Evolutionary conservation across 108 stramenopile species (phyloP), one percentile per base, ranked within the genome.

Genomic region (Bacterosira constricta): DNA sequence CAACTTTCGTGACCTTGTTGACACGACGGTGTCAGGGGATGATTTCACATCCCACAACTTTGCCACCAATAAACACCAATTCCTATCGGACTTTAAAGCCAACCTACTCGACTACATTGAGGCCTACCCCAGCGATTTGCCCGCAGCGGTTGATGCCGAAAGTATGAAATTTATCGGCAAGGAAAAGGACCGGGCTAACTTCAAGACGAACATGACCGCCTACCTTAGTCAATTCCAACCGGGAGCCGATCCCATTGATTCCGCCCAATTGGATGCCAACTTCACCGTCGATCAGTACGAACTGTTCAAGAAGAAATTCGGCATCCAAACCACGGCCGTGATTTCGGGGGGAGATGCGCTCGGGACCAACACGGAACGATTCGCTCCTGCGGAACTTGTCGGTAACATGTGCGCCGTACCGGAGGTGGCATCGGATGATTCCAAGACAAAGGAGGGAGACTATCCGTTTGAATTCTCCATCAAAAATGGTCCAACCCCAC

Each of bases 151-250:
- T 7, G 70, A 73, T 21, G 41, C 85, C 9, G 86, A 86, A 39
- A 21, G 73, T 25, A 57, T 91, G 52, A 83, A 89, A 42, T 94
- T 94, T 51, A 53, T 82, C 10, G 87, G 87, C n/a, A 88, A 90
- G 82, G 90, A 90, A 60, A 91, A 90, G 73, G 90, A 94, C 50
- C 83, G 88, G 42, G 86, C 89, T 46, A 66, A 81, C 39, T 94
- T 88, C 55, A 75, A 78, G 32, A 69, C 59, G 52, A 94, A 94
- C 67, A 90, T 94, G 80, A 78, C 75, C 46, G 77, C 93, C 25
- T 94, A 94, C 70, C 68, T 94, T 23, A 59, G 75, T 18, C 90
- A 94, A 63, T 94, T 84, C 80, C 85, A 77, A 27, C 86, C 80
- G 4, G 89, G 90, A 21, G 69, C 87, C 11, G 86, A 86, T 21